Conservation (phyloP, 1,284 basidiomycete species). For the Melampsora larici-populina region DNA sequence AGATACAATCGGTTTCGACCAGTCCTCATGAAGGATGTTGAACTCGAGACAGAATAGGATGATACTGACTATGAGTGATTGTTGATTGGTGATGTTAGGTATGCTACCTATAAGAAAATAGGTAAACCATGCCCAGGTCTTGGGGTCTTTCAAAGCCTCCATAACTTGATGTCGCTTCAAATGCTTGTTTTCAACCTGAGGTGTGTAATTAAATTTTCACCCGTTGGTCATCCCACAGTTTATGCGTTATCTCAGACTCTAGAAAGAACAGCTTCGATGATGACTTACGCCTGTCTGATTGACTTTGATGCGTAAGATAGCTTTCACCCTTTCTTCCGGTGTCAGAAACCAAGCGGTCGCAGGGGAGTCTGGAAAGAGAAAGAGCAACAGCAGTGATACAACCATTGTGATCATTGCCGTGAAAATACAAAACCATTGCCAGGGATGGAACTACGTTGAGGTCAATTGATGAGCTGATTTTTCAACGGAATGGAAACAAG, state of each 20-base stretch:
- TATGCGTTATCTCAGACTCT: not conserved
- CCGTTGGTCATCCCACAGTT: not conserved
- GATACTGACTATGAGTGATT: not conserved
- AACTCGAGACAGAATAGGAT: no score
- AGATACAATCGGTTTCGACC: no score
- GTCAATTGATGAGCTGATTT: no score
- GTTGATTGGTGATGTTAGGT: not conserved
- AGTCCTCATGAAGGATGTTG: no score
- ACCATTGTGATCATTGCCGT: not conserved
- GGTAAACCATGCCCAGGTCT: not conserved
- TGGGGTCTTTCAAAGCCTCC: not conserved
- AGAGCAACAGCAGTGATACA: not conserved
- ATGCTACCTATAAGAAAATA: not conserved
- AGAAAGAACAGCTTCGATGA: not conserved
- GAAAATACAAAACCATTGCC: not conserved
- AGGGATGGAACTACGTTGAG: not conserved
- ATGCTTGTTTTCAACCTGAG: not conserved
- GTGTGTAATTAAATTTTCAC: no score
- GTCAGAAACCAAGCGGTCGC: conserved; percentile 69
- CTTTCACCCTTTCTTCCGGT: conserved; percentile 62
- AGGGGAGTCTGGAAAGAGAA: conserved; percentile 51
- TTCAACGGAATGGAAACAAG: no score
- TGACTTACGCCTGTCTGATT: conserved; percentile 40
- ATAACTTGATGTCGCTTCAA: not conserved
- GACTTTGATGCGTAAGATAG: conserved; percentile 67